Evolutionary conservation across 306 rosid genomes (phyloP).

Genomic region (Senna tora): DNA sequence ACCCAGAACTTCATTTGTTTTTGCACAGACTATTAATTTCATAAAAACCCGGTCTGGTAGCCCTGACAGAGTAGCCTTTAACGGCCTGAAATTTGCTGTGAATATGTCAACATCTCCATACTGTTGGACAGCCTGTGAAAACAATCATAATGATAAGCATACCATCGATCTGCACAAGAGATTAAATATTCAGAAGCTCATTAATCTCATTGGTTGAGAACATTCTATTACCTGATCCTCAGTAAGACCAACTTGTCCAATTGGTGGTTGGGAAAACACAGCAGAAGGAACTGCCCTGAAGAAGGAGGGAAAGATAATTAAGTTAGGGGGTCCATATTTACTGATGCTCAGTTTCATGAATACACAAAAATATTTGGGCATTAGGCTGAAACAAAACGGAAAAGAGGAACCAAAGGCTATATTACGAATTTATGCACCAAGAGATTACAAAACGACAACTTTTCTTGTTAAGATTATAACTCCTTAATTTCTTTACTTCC

Average conservation of each 20-base stretch:
- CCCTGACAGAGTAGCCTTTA: slow-evolving; percentile 96
- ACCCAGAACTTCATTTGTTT: slow-evolving; percentile 78
- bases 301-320: slow-evolving; percentile 34
- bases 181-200: slow-evolving; percentile 28
- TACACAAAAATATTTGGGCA: slow-evolving; percentile 13
- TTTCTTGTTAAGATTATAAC: neutral
- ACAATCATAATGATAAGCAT: slow-evolving; percentile 28
- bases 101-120: slow-evolving; percentile 83
- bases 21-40: slow-evolving; percentile 85
- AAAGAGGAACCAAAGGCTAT: slow-evolving; percentile 8
- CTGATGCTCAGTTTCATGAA: slow-evolving; percentile 13
- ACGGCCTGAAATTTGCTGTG: slow-evolving; percentile 86
- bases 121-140: slow-evolving; percentile 73
- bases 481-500: slow-evolving; percentile 12
- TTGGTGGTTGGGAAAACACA: slow-evolving; percentile 98
- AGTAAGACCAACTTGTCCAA: slow-evolving; percentile 87
- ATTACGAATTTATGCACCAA: slow-evolving; percentile 3
- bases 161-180: slow-evolving; percentile 21
- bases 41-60: slow-evolving; percentile 86
- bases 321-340: slow-evolving; percentile 26
- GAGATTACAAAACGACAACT: slow-evolving; percentile 6
- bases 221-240: slow-evolving; percentile 80
- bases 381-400: slow-evolving; percentile 6
- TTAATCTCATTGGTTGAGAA: slow-evolving; percentile 31
- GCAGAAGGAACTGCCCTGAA: slow-evolving; percentile 88